Conservation (phyloP, 1,284 basidiomycete species). For the Stereum hirsutum region DNA sequence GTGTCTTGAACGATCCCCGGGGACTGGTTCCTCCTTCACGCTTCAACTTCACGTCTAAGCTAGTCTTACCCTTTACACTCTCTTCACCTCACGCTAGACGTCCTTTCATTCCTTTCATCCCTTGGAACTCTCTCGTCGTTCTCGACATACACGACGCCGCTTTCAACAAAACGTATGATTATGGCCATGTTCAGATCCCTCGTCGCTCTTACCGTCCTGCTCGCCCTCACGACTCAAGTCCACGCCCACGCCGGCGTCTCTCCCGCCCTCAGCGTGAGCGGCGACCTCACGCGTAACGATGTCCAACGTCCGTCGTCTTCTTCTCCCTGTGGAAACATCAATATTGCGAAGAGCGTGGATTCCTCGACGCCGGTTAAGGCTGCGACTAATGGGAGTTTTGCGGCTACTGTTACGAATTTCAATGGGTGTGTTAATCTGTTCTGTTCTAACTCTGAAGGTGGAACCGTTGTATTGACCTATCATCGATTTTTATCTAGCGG, state of each 20-base stretch:
- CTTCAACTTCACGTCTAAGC: no score
- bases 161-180: no score
- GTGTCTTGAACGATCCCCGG: no score
- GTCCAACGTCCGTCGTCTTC: constrained; percentile 33
- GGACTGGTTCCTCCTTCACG: no score
- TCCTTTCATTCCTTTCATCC: no score
- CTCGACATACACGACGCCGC: no score
- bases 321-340: constrained; percentile 34
- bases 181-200: constrained; percentile 24
- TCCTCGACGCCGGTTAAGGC: constrained; percentile 31
- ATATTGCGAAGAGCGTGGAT: constrained; percentile 31
- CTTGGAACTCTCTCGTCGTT: no score
- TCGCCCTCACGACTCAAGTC: constrained; percentile 24
- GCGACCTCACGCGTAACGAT: constrained; percentile 29
- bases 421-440: constrained; percentile 37
- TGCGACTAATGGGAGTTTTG: constrained; percentile 33
- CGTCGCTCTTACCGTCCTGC: constrained; percentile 19
- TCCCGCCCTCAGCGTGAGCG: constrained; percentile 38
- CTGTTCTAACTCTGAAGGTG: no score
- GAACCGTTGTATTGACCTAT: no score
- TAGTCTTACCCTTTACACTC: no score
- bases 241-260: constrained; percentile 36
- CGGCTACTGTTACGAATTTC: constrained; percentile 39
- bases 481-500: no score
- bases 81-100: no score